Evolutionary conservation across 2,329 filamentous ascomycete species (phyloP), one percentile per base, ranked within the genome.

Genomic region (Diaporthe vexans): DNA sequence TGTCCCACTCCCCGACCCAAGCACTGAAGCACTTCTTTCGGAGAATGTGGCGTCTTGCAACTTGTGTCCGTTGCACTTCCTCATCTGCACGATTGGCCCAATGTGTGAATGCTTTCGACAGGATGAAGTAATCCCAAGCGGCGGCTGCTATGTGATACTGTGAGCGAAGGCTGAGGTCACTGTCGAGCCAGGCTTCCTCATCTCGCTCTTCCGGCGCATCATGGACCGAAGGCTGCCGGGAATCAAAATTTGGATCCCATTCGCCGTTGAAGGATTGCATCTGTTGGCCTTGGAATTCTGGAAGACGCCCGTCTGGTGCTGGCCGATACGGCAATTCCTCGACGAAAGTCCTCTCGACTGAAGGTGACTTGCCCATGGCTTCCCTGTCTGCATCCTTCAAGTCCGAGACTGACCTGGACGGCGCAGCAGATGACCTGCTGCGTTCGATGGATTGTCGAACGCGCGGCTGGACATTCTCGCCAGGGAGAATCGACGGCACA

Each of bases 31-130:
- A 92, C 72, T 90, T 89, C 17, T 89, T 90, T 72, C 92, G 88
- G 71, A 97, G 84, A 75, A 95, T 91, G 80, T 94, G 93, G 76
- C 91, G 87, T 76, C 93, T 88, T 26, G 94, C 94, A 56, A 91
- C 87, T 6, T 89, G 90, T 5, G 93, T 94, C 54, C 90, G 89
- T 76, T 91, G 88, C 21, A 91, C 85, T 79, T 94, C 90, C 19
- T 94, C 91, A 8, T 87, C 88, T 15, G 93, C 88, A 68, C 88
- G 86, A 72, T 89, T 88, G 15, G 89, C 89, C 94, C 94, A 97
- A 76, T 93, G 91, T 1, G 87, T 89, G 73, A 94, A 91, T 3
- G 90, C 88, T 80, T 91, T 92, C 4, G 87, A 89, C 73, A 93
- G 82, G 9, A 94, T 85, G 77, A 91, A 93, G 74, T 93, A 89